A percentile compares a stretch with the other conserved stretches of the same genome.
phyloP scores from a whole-genome alignment of 108 stramenopile species.

The Schizochytrium sp. region DNA sequence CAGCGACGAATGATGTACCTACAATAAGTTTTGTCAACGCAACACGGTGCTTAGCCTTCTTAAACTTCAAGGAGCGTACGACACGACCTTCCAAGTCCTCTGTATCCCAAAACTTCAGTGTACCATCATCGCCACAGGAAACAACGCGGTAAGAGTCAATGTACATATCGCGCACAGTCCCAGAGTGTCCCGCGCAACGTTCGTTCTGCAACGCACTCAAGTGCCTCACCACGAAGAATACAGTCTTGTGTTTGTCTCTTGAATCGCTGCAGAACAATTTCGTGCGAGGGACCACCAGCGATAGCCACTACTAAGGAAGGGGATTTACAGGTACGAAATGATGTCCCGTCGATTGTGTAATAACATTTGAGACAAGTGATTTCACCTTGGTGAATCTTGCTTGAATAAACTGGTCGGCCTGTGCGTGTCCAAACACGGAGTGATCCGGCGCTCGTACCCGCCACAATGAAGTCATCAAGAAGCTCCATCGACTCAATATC shows the following conservation, averaged over 20 bases:
- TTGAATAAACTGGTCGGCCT: not conserved
- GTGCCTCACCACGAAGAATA: not conserved
- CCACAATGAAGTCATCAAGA: conserved; percentile 7
- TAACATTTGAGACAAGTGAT: not conserved
- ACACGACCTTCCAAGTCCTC: conserved; percentile 25
- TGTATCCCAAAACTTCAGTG: conserved; percentile 41
- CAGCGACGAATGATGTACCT: not conserved
- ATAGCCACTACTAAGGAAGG: not conserved
- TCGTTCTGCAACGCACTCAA: not conserved
- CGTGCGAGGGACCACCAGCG: not conserved
- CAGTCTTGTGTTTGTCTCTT: not conserved
- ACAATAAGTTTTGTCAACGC: not conserved
- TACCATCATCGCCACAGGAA: conserved; percentile 38
- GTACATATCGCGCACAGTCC: not conserved
- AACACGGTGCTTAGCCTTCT: not conserved
- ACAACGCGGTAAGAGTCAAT: conserved; percentile 18
- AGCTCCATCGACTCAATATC: not conserved
- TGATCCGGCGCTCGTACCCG: not conserved
- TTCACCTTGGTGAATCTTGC: not conserved
- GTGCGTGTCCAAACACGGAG: not conserved
- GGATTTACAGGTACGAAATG: not conserved
- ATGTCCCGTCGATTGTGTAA: not conserved
- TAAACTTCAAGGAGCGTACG: conserved; percentile 23
- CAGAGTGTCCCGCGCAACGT: not conserved
- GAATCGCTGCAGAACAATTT: not conserved